Evolutionary conservation across 2,329 filamentous ascomycete genomes (phyloP).

Genomic region (Scleromitrula shiraiana): DNA sequence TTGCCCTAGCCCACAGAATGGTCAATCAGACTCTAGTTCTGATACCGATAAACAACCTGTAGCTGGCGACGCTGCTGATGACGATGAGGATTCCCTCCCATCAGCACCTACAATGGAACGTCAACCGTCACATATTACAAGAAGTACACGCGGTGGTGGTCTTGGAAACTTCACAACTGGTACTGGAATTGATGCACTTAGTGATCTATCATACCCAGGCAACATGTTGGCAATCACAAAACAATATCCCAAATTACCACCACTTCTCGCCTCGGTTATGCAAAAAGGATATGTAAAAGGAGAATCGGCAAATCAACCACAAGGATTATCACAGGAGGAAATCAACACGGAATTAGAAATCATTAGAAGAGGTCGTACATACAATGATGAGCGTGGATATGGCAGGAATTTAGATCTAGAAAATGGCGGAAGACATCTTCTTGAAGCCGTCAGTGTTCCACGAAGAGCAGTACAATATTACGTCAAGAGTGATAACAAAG

Average conservation of each 20-base stretch:
- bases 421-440: slow-evolving; percentile 19
- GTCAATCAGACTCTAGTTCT: slow-evolving; percentile 34
- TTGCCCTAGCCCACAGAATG: slow-evolving; percentile 33
- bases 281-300: slow-evolving; percentile 22
- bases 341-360: slow-evolving; percentile 24
- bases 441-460: slow-evolving; percentile 18
- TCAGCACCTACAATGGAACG: slow-evolving; percentile 54
- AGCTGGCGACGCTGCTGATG: slow-evolving; percentile 41
- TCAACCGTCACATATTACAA: slow-evolving; percentile 54
- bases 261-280: slow-evolving; percentile 19
- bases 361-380: slow-evolving; percentile 22
- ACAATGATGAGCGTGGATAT: slow-evolving; percentile 25
- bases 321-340: slow-evolving; percentile 13
- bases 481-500: slow-evolving; percentile 12
- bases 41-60: slow-evolving; percentile 39
- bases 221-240: slow-evolving; percentile 37
- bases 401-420: slow-evolving; percentile 28
- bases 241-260: slow-evolving; percentile 28
- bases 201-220: slow-evolving; percentile 49
- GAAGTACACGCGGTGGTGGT: slow-evolving; percentile 49
- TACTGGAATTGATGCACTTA: slow-evolving; percentile 51
- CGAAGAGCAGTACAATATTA: slow-evolving; percentile 6
- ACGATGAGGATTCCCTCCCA: slow-evolving; percentile 39
- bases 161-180: slow-evolving; percentile 42
- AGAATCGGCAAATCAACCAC: slow-evolving; percentile 14